A percentile compares a stretch with the other conserved stretches of the same genome.
Evolutionary conservation across 148 eudicot species (phyloP).

Genomic region (Spergularia bocconei): DNA sequence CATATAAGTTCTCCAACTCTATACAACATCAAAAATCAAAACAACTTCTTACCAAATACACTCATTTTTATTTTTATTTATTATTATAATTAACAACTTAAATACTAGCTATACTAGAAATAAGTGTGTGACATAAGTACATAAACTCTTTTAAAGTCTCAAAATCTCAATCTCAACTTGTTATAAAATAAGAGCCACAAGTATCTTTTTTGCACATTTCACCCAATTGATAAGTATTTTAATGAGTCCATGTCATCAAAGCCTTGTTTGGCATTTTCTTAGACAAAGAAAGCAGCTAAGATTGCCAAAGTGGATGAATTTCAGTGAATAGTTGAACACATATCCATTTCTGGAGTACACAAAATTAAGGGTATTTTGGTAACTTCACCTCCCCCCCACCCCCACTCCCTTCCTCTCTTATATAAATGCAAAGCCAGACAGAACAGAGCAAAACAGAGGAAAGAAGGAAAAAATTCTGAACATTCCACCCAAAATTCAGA

Average conservation of each 20-base stretch:
- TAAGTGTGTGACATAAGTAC: no score
- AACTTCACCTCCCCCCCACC: neutral
- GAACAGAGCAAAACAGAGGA: conserved; percentile 18
- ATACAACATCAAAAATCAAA: neutral
- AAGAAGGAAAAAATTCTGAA: neutral
- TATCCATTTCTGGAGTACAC: conserved; percentile 14
- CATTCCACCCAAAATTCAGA: neutral
- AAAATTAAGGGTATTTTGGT: conserved; percentile 16
- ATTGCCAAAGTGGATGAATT: conserved; percentile 17
- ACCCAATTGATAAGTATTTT: neutral
- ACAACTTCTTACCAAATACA: neutral
- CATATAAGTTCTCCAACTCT: neutral
- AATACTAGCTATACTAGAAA: no score
- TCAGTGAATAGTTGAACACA: neutral
- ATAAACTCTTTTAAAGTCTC: no score
- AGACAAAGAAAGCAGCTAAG: conserved; percentile 8
- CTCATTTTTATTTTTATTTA: neutral
- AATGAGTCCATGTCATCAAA: conserved; percentile 3
- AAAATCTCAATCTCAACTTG: no score
- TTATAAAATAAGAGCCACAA: no score
- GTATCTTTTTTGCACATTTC: neutral
- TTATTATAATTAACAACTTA: no score
- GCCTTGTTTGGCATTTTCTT: conserved; percentile 4
- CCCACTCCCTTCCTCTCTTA: neutral
- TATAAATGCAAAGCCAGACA: conserved; percentile 15